Conservation (phyloP, 202 grass and related monocot species). For the Panicum virgatum region DNA sequence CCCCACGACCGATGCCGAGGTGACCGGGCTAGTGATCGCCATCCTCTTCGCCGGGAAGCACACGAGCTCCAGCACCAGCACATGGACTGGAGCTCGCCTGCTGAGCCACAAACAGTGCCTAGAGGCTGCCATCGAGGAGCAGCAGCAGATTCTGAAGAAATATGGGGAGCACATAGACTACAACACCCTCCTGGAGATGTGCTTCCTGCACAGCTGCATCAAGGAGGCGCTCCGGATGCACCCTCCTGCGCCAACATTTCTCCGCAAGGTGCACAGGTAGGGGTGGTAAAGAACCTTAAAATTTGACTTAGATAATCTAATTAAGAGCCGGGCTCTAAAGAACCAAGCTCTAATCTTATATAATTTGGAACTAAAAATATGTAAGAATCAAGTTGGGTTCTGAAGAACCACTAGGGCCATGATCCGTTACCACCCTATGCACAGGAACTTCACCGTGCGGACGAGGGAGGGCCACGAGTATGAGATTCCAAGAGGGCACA, state of each 20-base stretch:
- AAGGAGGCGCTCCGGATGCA: not conserved
- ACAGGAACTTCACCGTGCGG: too few species aligned
- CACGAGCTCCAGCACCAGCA: slow-evolving; percentile 25
- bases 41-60: slow-evolving; percentile 39
- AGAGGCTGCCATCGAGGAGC: slow-evolving; percentile 34
- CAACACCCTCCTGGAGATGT: not conserved
- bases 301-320: too few species aligned
- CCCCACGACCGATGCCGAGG: slow-evolving; percentile 28
- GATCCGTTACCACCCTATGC: too few species aligned
- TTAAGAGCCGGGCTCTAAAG: too few species aligned
- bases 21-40: slow-evolving; percentile 29
- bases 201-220: not conserved
- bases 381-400: too few species aligned
- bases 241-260: not conserved
- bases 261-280: too few species aligned
- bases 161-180: not conserved
- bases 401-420: too few species aligned
- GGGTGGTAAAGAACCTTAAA: too few species aligned
- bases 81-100: slow-evolving; percentile 47
- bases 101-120: slow-evolving; percentile 14
- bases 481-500: too few species aligned
- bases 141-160: slow-evolving; percentile 18
- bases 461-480: too few species aligned
- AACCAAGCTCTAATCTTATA: too few species aligned
- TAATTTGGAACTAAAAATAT: too few species aligned